Percentiles rank a stretch among this genome's conserved stretches.
These are phyloP conservation scores for Ilyonectria sp. DNA, from an alignment of 2,329 filamentous ascomycete genomes.

Conservation along the genomic window DNA sequence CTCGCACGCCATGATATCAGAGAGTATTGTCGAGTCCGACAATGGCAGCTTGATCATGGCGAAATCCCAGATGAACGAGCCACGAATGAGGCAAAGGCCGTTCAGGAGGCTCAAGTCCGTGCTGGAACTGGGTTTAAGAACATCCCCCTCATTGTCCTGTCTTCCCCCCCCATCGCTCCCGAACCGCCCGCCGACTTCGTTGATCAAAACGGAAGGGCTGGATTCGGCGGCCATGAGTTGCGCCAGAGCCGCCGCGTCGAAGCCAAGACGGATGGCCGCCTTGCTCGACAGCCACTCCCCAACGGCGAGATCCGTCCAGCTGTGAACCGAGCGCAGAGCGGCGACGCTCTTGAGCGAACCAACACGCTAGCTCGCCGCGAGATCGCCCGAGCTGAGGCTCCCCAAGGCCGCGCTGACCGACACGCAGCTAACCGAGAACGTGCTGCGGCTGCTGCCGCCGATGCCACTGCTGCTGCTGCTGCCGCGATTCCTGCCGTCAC, in stretches of 20 bases:
- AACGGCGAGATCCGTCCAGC: constrained; percentile 41
- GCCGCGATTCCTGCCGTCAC: constrained; percentile 42
- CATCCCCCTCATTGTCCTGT: constrained; percentile 43
- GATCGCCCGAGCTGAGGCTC: constrained; percentile 66
- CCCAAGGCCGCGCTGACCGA: constrained; percentile 66
- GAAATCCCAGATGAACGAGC: constrained; percentile 64
- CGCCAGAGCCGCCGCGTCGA: constrained; percentile 61
- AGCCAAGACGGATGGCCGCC: constrained; percentile 48
- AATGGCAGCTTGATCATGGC: constrained; percentile 69
- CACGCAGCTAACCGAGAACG: constrained; percentile 61
- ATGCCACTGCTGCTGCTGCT: constrained; percentile 51
- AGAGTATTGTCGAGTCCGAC: constrained; percentile 74
- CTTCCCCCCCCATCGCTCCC: constrained; percentile 35
- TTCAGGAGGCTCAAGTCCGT: constrained; percentile 65
- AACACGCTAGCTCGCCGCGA: constrained; percentile 66
- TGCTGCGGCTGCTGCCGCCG: constrained; percentile 51
- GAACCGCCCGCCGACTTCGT: constrained; percentile 37
- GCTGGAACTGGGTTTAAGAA: constrained; percentile 52
- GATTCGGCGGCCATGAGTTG: constrained; percentile 56
- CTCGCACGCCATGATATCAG: constrained; percentile 71
- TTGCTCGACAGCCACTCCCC: constrained; percentile 48
- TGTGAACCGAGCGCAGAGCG: constrained; percentile 44
- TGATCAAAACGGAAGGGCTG: constrained; percentile 36
- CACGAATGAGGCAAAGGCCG: constrained; percentile 67
- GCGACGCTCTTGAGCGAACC: constrained; percentile 62